Base-by-base conservation (phyloP, 257 asterid species). In the Echium plantagineum region DNA sequence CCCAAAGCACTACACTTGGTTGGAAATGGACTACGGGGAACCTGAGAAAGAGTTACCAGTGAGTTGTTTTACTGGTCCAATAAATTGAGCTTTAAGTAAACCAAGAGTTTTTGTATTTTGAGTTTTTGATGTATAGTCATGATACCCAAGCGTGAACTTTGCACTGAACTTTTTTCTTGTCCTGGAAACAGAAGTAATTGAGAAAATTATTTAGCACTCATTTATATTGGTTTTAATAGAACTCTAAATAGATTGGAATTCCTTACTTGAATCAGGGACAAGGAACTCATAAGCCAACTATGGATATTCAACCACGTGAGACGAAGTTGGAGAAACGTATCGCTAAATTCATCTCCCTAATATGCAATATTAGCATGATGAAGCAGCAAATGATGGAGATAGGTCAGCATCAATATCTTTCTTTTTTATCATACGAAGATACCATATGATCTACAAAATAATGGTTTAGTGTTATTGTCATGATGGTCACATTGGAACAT, bases 381-480 rank as follows among this genome's bases (percentile, higher is more conserved):
- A 82, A 72, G 81, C 95, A 90, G 65, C 98, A 87, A 61, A 90
- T 90, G 98, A 80, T 85, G 77, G 98, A 90, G 75, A 87, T 90
- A 80, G 96, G 96, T 87, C 38, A 38, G 81, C 58, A 31, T 63
- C 22, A 52, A 30, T 30, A 57, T 15, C n/a, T 24, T 26, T 3
- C n/a, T 51, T 20, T 54, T 48, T 38, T 22, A 53, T 42, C 28
- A 17, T 58, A 22, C 8, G 46, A 22, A 21, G 59, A n/a, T 53
- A 21, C 15, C 21, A 1, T 53, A n/a, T n/a, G 6, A n/a, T 18
- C 22, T 21, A 53, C 15, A 1, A 18, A 52, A n/a, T 53, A n/a
- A 53, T n/a, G 12, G 6, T n/a, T 17, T 53, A n/a, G 24, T 0
- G 57, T 22, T 22, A 53, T 19, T 42, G 1, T 42, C 15, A 42